Percentiles rank a stretch among this genome's conserved stretches.
Evolutionary conservation across 495 filamentous ascomycete species (phyloP).

Genomic region (Staphylotrichum tortipilum): DNA sequence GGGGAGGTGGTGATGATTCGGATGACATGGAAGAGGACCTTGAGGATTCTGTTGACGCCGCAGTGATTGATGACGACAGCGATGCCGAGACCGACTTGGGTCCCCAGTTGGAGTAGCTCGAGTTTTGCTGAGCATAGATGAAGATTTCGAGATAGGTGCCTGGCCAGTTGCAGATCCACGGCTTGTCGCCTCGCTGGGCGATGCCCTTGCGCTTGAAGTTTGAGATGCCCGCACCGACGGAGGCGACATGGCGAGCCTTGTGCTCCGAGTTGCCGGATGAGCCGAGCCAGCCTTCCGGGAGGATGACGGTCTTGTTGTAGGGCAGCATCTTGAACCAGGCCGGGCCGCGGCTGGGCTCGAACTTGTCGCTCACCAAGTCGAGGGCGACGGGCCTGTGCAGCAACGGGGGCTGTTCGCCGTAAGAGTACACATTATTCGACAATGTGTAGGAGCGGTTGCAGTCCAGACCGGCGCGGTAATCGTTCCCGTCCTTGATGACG

Average conservation of each 20-base stretch:
- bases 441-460: constrained; percentile 27
- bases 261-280: constrained; percentile 6
- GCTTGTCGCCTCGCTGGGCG: constrained; percentile 53
- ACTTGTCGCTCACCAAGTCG: constrained; percentile 54
- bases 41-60: background rate
- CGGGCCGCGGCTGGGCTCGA: constrained; percentile 54
- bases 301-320: constrained; percentile 77
- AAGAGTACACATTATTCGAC: constrained; percentile 41
- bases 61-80: background rate
- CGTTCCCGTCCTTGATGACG: constrained; percentile 14
- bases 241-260: background rate
- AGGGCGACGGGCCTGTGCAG: constrained; percentile 43
- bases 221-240: constrained; percentile 9
- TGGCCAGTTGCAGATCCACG: constrained; percentile 90
- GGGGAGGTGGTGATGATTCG: background rate
- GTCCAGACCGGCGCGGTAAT: constrained; percentile 30
- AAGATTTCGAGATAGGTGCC: constrained; percentile 71
- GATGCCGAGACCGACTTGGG: constrained; percentile 1
- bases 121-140: constrained; percentile 62
- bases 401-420: constrained; percentile 66
- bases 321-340: constrained; percentile 62
- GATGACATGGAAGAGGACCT: background rate
- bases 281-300: constrained; percentile 48
- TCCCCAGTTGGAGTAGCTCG: constrained; percentile 22
- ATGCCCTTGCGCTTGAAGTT: constrained; percentile 41